Evolutionary conservation across 495 filamentous ascomycete species (phyloP).

Genomic region (Parachaetomium inaequale): DNA sequence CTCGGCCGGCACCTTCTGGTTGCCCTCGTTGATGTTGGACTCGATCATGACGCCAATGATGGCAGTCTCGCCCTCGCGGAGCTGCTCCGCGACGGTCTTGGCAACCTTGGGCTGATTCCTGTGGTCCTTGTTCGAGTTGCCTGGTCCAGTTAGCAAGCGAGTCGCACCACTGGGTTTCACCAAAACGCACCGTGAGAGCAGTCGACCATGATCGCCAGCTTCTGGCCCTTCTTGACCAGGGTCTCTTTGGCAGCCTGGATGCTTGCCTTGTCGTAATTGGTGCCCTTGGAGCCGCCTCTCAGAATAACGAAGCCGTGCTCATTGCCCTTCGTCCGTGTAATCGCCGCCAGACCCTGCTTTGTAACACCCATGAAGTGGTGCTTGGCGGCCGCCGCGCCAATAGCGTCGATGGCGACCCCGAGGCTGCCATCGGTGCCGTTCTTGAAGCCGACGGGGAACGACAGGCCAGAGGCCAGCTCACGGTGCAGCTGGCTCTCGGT

Average conservation of each 20-base stretch:
- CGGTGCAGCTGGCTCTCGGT: slow-evolving; percentile 95
- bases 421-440: slow-evolving; percentile 97
- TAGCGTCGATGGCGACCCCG: slow-evolving; percentile 92
- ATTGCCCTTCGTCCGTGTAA: slow-evolving; percentile 88
- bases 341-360: slow-evolving; percentile 95
- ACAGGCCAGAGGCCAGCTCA: slow-evolving; percentile 92
- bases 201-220: slow-evolving; percentile 92
- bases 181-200: slow-evolving; percentile 76
- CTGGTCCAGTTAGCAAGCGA: slow-evolving; percentile 35
- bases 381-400: slow-evolving; percentile 82
- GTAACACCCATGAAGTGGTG: slow-evolving; percentile 99
- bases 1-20: slow-evolving; percentile 87
- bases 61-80: slow-evolving; percentile 78
- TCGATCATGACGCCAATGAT: slow-evolving; percentile 99
- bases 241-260: slow-evolving; percentile 75
- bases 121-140: slow-evolving; percentile 72
- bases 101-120: slow-evolving; percentile 92
- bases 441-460: slow-evolving; percentile 98
- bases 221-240: slow-evolving; percentile 78
- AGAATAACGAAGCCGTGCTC: slow-evolving; percentile 97
- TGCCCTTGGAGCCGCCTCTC: slow-evolving; percentile 85
- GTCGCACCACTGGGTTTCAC: background rate
- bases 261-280: slow-evolving; percentile 86
- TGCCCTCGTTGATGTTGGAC: slow-evolving; percentile 93
- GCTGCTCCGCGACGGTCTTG: slow-evolving; percentile 73